Percentiles rank a stretch among this genome's conserved stretches.
phyloP scores from a whole-genome alignment of 1,139 yeast species.

The Yueomyces sp. region DNA sequence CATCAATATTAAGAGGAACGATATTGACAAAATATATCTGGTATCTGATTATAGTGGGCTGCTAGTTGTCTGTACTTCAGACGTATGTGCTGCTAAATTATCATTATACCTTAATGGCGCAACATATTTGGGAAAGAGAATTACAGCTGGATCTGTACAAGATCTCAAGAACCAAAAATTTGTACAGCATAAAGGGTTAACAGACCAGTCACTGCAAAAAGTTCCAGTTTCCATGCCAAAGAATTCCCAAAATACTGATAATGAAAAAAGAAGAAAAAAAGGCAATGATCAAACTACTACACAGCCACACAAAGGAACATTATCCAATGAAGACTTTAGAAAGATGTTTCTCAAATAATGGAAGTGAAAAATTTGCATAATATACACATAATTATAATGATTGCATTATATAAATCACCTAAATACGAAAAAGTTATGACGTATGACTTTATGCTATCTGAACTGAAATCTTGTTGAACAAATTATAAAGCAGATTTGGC shows the following conservation, averaged over 20 bases:
- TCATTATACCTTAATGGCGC: constrained; percentile 36
- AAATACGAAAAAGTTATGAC: too few relatives aligned
- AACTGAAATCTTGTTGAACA: too few relatives aligned
- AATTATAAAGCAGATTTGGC: too few relatives aligned
- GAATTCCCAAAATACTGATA: too few relatives aligned
- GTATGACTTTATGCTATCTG: too few relatives aligned
- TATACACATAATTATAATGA: too few relatives aligned
- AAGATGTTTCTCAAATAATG: constrained; percentile 23
- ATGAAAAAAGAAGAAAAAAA: neutral
- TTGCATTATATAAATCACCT: too few relatives aligned
- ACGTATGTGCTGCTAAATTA: constrained; percentile 46
- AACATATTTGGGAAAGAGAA: constrained; percentile 26
- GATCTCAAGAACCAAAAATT: constrained; percentile 20
- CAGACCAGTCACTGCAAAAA: too few relatives aligned
- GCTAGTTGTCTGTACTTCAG: constrained; percentile 36
- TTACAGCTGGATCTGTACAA: constrained; percentile 29
- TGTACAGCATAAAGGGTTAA: neutral
- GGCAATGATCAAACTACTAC: neutral
- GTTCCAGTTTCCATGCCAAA: too few relatives aligned
- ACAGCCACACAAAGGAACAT: neutral
- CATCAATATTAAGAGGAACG: constrained; percentile 28
- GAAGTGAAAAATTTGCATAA: too few relatives aligned
- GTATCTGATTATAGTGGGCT: constrained; percentile 41
- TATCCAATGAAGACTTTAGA: constrained; percentile 29
- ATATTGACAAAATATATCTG: constrained; percentile 26